Base-by-base conservation (phyloP, 345 rosid species). In the Populus ilicifolia region DNA sequence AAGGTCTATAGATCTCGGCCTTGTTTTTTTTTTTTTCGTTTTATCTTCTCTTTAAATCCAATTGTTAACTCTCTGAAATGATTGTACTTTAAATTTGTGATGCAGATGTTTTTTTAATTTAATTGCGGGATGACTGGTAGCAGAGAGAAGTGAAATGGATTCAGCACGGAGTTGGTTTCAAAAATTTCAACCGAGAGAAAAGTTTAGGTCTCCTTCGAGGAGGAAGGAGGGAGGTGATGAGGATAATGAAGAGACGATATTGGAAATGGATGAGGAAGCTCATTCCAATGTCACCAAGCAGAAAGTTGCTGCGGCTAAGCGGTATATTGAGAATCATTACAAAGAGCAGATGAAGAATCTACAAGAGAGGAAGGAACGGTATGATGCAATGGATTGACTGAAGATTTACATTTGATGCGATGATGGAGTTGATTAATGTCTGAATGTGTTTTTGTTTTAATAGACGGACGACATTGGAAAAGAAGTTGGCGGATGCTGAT, bases 401-500 rank as follows among this genome's bases (percentile, higher is more conserved):
- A 43, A 9, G 64, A 59, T 59, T 23, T 59, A 59, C 14, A n/a
- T 56, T 59, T 23, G 25, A 59, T 59, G 61, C 23, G 61, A 21
- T 21, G 64, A 59, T 59, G 64, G 29, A 59, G 64, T 25, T 59
- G 62, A 56, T 43, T 43, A 43, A 43, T 43, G 11, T 43, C 46
- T 43, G 30, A 33, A 30, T 46, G 35, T 54, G 4, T 72, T 69
- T 48, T 48, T 27, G 25, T 74, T 69, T 72, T 67, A 23, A 10
- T 46, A 94, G 98, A 77, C 89, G 99, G 72, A 83, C 67, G 76
- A 73, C 88, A 75, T 71, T 93, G 87, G 99, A 92, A 82, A 87
- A 87, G 89, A 94, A 96, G 87, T 83, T 96, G 71, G 98, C 95
- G 7, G 97, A 96, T 84, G 99, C 98, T 78, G 97, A 96, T 75